Conservation (phyloP, 768 basidiomycete genomes). For the Kwoniella bestiolae region DNA sequence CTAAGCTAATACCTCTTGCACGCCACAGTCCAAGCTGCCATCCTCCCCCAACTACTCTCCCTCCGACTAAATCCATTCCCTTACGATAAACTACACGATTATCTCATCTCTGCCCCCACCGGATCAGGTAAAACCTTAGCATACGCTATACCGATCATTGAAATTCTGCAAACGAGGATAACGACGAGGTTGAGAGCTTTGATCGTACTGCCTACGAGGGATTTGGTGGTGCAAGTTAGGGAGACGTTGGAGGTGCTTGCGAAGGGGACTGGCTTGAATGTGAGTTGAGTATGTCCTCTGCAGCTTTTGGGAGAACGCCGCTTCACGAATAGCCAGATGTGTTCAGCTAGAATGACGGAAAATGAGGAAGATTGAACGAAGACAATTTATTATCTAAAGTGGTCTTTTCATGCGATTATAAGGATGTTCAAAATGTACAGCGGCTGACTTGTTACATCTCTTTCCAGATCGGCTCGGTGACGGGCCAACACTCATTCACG, state of each 20-base stretch:
- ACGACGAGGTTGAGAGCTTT: conserved; percentile 85
- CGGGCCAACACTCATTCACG: conserved; percentile 90
- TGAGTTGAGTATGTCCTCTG: conserved; percentile 58
- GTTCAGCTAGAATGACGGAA: too few species aligned
- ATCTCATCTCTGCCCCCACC: conserved; percentile 94
- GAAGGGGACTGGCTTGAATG: conserved; percentile 86
- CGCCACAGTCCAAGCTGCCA: conserved; percentile 77
- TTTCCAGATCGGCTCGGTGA: conserved; percentile 71
- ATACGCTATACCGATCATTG: conserved; percentile 91
- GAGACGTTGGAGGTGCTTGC: conserved; percentile 86
- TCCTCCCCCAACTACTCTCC: conserved; percentile 79
- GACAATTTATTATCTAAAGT: too few species aligned
- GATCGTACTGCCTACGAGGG: conserved; percentile 88
- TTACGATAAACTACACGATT: conserved; percentile 73
- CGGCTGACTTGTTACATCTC: not conserved
- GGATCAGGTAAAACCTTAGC: conserved; percentile 97
- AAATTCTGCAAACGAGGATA: conserved; percentile 74
- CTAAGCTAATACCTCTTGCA: too few species aligned
- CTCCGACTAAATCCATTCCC: conserved; percentile 62
- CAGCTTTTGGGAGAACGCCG: too few species aligned
- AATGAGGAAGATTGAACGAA: too few species aligned
- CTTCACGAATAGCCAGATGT: too few species aligned
- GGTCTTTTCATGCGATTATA: not conserved
- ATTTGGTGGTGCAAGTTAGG: conserved; percentile 86
- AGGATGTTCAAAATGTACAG: not conserved